Percentiles rank a stretch among this genome's conserved stretches.
Conservation (phyloP, 1,284 basidiomycete genomes). For the Athelia sp. region DNA sequence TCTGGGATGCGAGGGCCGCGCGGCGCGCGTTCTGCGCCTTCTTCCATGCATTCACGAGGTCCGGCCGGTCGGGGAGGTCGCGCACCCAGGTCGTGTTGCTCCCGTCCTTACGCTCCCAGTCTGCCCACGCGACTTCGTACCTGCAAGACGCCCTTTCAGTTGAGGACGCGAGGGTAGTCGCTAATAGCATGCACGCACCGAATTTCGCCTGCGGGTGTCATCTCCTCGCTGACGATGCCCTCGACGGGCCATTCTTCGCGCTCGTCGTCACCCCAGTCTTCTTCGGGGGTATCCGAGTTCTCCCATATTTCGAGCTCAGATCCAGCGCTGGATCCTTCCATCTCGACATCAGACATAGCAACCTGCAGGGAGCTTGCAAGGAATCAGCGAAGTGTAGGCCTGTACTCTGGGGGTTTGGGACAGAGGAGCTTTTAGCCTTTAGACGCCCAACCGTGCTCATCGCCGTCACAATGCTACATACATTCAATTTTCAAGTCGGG, state of each 20-base stretch:
- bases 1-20: conserved; percentile 10
- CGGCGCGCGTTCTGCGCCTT: conserved; percentile 12
- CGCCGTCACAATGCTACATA: no score
- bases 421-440: no score
- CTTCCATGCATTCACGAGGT: conserved; percentile 25
- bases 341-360: no score
- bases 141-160: conserved; percentile 10
- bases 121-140: conserved; percentile 26
- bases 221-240: conserved; percentile 33
- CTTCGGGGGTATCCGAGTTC: conserved; percentile 25
- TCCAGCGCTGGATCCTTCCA: neutral
- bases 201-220: conserved; percentile 24
- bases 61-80: conserved; percentile 13
- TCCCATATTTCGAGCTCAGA: conserved; percentile 16
- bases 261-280: conserved; percentile 27
- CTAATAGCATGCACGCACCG: conserved; percentile 17
- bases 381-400: no score
- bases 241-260: conserved; percentile 32
- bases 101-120: conserved; percentile 31
- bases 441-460: no score
- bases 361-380: no score
- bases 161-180: neutral
- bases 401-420: no score
- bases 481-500: no score
- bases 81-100: conserved; percentile 38